A percentile compares a stretch with the other conserved stretches of the same genome.
Conservation (phyloP, 306 rosid species). For the Purshia tridentata region DNA sequence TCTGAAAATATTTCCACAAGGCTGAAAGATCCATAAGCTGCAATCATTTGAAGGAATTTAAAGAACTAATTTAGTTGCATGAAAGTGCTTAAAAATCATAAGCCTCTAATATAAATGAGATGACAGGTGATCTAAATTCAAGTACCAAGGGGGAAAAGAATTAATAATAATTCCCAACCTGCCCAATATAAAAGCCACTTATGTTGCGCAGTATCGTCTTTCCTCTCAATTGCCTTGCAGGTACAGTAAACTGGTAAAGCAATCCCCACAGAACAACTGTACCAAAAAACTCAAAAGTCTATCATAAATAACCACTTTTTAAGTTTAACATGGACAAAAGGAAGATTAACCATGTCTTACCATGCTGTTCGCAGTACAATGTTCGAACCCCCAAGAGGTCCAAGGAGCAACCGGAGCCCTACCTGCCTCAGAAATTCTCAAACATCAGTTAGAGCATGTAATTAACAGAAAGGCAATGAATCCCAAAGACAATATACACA, state of each 20-base stretch:
- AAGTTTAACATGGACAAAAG: not conserved
- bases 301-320: not conserved
- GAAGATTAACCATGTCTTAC: slow-evolving; percentile 30
- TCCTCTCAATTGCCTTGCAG: slow-evolving; percentile 81
- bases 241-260: slow-evolving; percentile 88
- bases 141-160: not conserved
- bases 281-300: slow-evolving; percentile 11
- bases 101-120: not conserved
- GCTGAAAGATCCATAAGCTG: slow-evolving; percentile 95
- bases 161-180: slow-evolving; percentile 38
- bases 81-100: slow-evolving; percentile 6
- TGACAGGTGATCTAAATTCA: not conserved
- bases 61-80: slow-evolving; percentile 12
- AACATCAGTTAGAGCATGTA: slow-evolving; percentile 14
- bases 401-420: slow-evolving; percentile 80
- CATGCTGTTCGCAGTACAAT: slow-evolving; percentile 83
- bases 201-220: slow-evolving; percentile 64
- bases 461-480: not conserved
- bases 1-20: slow-evolving; percentile 77
- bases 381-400: slow-evolving; percentile 67
- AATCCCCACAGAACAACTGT: slow-evolving; percentile 83
- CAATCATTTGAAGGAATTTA: slow-evolving; percentile 21
- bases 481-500: not conserved
- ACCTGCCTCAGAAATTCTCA: slow-evolving; percentile 46
- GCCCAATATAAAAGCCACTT: slow-evolving; percentile 93